Evolutionary conservation across 371 early-diverging fungal species (phyloP).

Genomic region (Polyrhizophydium stewartii): DNA sequence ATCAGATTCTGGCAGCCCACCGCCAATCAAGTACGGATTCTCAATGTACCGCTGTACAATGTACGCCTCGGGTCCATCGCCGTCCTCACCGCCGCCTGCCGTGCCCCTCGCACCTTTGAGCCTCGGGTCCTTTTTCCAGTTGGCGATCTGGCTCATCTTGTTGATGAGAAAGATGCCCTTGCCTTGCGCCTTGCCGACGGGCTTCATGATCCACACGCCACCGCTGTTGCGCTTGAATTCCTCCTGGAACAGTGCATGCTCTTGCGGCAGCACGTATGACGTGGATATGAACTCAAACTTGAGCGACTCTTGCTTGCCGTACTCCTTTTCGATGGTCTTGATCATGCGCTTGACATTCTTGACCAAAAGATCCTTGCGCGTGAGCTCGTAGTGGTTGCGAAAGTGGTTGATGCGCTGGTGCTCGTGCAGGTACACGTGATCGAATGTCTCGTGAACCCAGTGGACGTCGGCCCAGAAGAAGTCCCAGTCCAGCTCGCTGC

Average conservation of each 20-base stretch:
- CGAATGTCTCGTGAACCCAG: conserved; percentile 57
- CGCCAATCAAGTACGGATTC: conserved; percentile 55
- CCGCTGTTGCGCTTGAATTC: conserved; percentile 53
- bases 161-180: conserved; percentile 61
- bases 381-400: conserved; percentile 59
- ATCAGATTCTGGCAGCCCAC: conserved; percentile 15
- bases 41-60: conserved; percentile 59
- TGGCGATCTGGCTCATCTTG: conserved; percentile 45
- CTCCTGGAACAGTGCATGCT: conserved; percentile 56
- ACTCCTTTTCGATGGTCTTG: conserved; percentile 46
- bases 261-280: conserved; percentile 52
- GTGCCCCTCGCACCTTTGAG: conserved; percentile 9
- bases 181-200: conserved; percentile 58
- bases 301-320: conserved; percentile 43
- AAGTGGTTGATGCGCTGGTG: conserved; percentile 56
- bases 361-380: conserved; percentile 55
- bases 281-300: conserved; percentile 51
- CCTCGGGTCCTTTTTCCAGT: conserved; percentile 48
- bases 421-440: conserved; percentile 47
- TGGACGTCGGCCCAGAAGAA: conserved; percentile 57
- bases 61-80: conserved; percentile 54
- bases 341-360: conserved; percentile 60
- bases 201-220: conserved; percentile 60
- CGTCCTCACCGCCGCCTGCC: conserved; percentile 16
- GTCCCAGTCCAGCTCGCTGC: conserved; percentile 51